Percentiles rank a stretch among this genome's conserved stretches.
Conservation (phyloP, 306 rosid genomes). For the Quercus suber region DNA sequence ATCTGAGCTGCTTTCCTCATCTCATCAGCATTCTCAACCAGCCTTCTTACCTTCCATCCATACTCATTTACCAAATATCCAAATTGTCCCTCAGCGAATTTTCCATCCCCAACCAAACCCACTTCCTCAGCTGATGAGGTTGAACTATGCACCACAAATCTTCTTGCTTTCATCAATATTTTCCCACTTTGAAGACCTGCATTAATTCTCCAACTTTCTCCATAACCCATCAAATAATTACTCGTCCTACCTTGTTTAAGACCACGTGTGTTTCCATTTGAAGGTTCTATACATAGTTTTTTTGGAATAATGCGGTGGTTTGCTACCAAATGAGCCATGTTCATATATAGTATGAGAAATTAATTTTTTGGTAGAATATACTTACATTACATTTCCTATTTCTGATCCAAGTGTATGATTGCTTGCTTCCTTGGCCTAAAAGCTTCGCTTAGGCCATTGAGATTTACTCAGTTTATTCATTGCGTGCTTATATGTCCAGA, state of each 20-base stretch:
- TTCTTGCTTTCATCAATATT: not conserved
- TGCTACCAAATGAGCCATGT: constrained; percentile 52
- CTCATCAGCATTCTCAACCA: constrained; percentile 55
- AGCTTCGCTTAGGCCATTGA: too few relatives aligned
- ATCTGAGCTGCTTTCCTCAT: constrained; percentile 52
- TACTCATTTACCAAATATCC: constrained; percentile 53
- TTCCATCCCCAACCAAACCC: constrained; percentile 15
- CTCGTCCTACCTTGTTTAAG: constrained; percentile 1
- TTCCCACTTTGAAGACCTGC: constrained; percentile 9
- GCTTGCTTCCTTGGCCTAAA: too few relatives aligned
- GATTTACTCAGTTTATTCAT: too few relatives aligned
- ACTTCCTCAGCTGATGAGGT: constrained; percentile 30
- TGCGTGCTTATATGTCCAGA: too few relatives aligned
- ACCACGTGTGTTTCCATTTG: not conserved
- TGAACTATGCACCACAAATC: constrained; percentile 28
- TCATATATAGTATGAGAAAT: not conserved
- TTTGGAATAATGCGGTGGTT: constrained; percentile 32
- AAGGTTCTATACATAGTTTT: constrained; percentile 27
- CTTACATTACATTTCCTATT: too few relatives aligned
- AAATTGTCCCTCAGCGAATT: not conserved
- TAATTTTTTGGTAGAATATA: too few relatives aligned
- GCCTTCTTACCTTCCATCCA: constrained; percentile 77
- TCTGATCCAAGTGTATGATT: too few relatives aligned
- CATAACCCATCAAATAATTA: not conserved
- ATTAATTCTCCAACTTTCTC: not conserved